phyloP scores from a whole-genome alignment of 2,329 filamentous ascomycete genomes.

The Akanthomyces lecanii region DNA sequence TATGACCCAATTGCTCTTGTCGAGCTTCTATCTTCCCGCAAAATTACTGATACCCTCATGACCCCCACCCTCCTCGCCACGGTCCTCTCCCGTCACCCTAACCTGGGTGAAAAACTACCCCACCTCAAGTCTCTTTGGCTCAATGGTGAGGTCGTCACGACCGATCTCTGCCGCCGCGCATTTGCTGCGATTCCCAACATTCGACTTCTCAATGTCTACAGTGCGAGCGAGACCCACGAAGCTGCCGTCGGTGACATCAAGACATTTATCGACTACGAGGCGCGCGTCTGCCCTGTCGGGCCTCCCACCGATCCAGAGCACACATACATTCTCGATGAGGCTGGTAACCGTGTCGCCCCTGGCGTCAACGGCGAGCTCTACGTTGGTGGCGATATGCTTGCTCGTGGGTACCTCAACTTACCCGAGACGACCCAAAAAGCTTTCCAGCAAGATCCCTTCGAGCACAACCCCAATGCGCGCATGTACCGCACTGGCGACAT shows the following conservation, averaged over 20 bases:
- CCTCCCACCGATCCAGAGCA: conserved; percentile 63
- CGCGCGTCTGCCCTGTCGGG: conserved; percentile 69
- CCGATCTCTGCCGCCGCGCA: conserved; percentile 67
- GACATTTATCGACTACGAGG: conserved; percentile 59
- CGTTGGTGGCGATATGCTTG: conserved; percentile 68
- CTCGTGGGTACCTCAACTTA: conserved; percentile 74
- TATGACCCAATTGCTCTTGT: conserved; percentile 74
- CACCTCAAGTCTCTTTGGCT: conserved; percentile 70
- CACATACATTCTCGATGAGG: conserved; percentile 69
- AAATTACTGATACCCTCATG: conserved; percentile 77
- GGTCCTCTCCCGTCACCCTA: conserved; percentile 64
- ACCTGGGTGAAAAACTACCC: conserved; percentile 60
- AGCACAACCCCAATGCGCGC: conserved; percentile 52
- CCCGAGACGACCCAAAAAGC: conserved; percentile 71
- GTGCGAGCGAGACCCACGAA: conserved; percentile 77
- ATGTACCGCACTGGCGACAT: conserved; percentile 75
- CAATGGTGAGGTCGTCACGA: conserved; percentile 78
- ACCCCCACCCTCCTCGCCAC: conserved; percentile 75
- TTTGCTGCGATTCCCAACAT: conserved; percentile 63
- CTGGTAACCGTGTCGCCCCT: conserved; percentile 56
- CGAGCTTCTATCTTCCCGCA: conserved; percentile 60
- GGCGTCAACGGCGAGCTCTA: conserved; percentile 69
- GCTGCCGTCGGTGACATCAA: conserved; percentile 72
- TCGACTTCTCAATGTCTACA: conserved; percentile 74
- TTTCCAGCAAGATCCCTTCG: conserved; percentile 64